A percentile compares a stretch with the other conserved stretches of the same genome.
These are phyloP conservation scores for sunflower (Helianthus annuus) DNA, from an alignment of 129 eudicot genomes.

Conservation along the genomic window HanXRQr2.0-SUNRISE NC_035435.2:85048408-85048907, in stretches of 20 bases:
- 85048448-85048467: too few species aligned
- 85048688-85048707: background rate
- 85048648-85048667: background rate
- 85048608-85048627: too few species aligned
- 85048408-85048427: too few species aligned
- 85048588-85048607: too few species aligned
- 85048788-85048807: conserved; percentile 59
- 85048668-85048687: background rate
- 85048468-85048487: too few species aligned
- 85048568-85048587: too few species aligned
- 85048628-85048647: too few species aligned
- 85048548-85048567: too few species aligned
- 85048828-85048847: conserved; percentile 76
- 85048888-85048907: conserved; percentile 27
- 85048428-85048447: too few species aligned
- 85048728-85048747: background rate
- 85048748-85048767: conserved; percentile 82
- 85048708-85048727: background rate
- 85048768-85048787: conserved; percentile 78
- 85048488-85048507: too few species aligned
- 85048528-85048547: too few species aligned
- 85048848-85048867: conserved; percentile 56
- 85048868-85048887: conserved; percentile 80
- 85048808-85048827: conserved; percentile 64
- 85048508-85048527: too few species aligned